Evolutionary conservation across 2,329 filamentous ascomycete species (phyloP).

Genomic region (Cordyceps sp.): DNA sequence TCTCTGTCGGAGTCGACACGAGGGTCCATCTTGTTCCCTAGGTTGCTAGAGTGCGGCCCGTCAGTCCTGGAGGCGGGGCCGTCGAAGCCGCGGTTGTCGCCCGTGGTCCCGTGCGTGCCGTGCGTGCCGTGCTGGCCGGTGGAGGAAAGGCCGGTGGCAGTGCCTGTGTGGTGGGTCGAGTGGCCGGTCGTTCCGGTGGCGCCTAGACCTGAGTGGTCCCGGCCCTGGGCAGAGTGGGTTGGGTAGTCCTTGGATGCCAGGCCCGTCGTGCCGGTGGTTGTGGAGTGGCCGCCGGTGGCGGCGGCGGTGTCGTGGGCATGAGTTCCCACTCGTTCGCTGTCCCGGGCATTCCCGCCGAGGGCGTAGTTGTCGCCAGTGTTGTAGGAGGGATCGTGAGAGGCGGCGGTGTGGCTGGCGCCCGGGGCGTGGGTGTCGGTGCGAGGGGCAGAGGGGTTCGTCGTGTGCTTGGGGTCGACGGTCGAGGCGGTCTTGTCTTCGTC

Average conservation of each 20-base stretch:
- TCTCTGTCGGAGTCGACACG: constrained; percentile 37
- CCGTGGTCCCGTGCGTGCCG: constrained; percentile 24
- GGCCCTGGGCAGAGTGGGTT: constrained; percentile 16
- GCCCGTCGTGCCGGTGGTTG: neutral
- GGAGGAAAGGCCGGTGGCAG: constrained; percentile 1
- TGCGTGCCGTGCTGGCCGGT: constrained; percentile 13
- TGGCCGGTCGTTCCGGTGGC: constrained; percentile 6
- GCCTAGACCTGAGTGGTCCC: constrained; percentile 5
- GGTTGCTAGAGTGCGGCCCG: constrained; percentile 29
- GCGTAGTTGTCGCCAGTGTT: constrained; percentile 28
- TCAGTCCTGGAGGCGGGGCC: constrained; percentile 14
- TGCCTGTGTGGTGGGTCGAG: no score
- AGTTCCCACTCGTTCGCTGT: constrained; percentile 7
- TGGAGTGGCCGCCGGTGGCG: neutral
- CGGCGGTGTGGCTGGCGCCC: constrained; percentile 7
- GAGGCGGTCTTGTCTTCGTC: constrained; percentile 17
- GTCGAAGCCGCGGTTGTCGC: constrained; percentile 4
- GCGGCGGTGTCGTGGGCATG: neutral
- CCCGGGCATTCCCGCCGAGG: constrained; percentile 2
- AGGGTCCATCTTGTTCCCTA: constrained; percentile 34
- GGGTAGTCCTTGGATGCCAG: neutral
- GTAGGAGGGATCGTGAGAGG: constrained; percentile 6
- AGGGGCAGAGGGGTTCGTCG: constrained; percentile 29
- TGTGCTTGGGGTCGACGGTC: constrained; percentile 5
- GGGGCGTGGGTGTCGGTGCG: constrained; percentile 24